A percentile compares a stretch with the other conserved stretches of the same genome.
Evolutionary conservation across 768 basidiomycete species (phyloP).

Genomic region (Xanthoconium purpureum): DNA sequence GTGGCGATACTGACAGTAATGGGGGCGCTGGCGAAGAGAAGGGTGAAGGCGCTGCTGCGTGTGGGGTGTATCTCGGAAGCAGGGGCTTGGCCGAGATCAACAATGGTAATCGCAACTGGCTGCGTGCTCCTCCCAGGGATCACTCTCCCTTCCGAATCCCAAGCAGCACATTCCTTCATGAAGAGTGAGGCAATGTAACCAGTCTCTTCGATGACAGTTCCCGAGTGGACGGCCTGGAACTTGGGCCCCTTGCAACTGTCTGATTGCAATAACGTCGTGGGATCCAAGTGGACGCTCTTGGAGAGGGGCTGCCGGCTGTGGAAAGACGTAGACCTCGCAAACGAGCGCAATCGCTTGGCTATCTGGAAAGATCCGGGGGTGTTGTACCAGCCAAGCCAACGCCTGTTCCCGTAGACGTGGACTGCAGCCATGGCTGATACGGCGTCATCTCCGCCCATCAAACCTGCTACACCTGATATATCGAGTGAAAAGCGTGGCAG

Average conservation of each 20-base stretch:
- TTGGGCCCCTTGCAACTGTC: background rate
- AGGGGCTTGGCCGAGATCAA: background rate
- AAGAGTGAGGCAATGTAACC: background rate
- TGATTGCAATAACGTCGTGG: background rate
- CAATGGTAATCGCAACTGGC: background rate
- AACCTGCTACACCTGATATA: background rate
- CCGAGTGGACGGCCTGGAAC: background rate
- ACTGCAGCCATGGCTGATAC: background rate
- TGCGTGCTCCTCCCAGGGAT: background rate
- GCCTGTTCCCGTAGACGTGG: background rate
- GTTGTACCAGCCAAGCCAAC: background rate
- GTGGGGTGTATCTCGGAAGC: background rate
- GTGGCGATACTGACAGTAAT: background rate
- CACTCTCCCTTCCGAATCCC: background rate
- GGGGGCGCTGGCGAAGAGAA: background rate
- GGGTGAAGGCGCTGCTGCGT: background rate
- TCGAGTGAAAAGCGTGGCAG: background rate
- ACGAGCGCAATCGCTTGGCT: background rate
- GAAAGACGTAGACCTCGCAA: background rate
- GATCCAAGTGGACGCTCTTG: background rate
- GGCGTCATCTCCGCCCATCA: background rate
- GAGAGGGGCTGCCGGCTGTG: background rate
- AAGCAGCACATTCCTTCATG: background rate
- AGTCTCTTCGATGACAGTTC: background rate
- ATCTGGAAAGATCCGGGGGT: background rate